Base-by-base conservation (phyloP, 148 eudicot species). In the Rhododendron vialii region DNA sequence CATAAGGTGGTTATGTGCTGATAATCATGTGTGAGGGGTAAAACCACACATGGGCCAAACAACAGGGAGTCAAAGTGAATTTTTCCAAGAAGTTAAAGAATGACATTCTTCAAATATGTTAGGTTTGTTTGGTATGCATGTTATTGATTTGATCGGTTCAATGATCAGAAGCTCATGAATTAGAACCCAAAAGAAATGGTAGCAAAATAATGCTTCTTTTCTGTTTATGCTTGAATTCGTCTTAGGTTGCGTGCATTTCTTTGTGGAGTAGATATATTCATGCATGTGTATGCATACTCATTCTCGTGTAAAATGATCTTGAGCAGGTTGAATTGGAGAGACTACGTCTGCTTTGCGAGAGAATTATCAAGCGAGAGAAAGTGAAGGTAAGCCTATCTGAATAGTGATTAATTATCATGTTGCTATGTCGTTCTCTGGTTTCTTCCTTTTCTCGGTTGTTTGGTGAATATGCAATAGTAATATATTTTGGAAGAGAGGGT, bases 311-410 rank as follows among this genome's bases (percentile, higher is more conserved):
- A 50, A 75, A 89, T 81, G 57, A 17, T 75, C 51, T 85, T 88
- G 36, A 81, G 80, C 91, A 97, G 99, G 99, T 97, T 87, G 98
- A 97, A 91, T 88, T 97, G 87, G 99, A 97, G 94, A 93, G 95
- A 74, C 87, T 97, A 73, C 96, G 99, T 18, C 98, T 97, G 85
- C 90, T 97, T 57, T 97, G 99, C 43, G 99, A 97, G 86, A 93
- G 99, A 88, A 95, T 97, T 77, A 89, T 94, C 78, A 94, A 90
- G 89, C 92, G 99, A 69, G 99, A 97, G 90, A 96, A 95, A 85
- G 84, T 97, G 84, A 97, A 97, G 97, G 99, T 95, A 91, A 87
- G 85, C 41, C 63, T 33, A 28, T 71, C 20, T 30, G 50, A 63
- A 59, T 38, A 78, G 61, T 82, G 22, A 43, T 17, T 83, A 4